These are phyloP conservation scores for Mrakia gelida DNA, from an alignment of 768 basidiomycete species.

Conservation along the genomic window DNA sequence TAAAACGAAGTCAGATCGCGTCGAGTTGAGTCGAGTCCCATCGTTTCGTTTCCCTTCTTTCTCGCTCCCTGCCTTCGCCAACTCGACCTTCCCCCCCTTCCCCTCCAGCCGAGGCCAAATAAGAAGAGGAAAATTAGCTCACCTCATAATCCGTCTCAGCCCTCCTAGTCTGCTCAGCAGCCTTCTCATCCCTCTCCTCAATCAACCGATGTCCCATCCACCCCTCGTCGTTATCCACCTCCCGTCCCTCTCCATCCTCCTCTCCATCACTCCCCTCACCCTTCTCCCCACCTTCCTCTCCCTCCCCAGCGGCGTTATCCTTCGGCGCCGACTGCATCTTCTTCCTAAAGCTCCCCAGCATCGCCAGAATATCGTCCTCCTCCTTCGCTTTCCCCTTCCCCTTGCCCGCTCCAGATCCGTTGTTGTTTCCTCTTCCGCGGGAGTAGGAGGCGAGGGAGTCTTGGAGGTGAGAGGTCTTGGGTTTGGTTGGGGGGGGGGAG, in stretches of 20 bases:
- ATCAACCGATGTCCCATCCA: constrained; percentile 30
- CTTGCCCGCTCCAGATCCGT: neutral
- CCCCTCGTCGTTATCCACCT: constrained; percentile 28
- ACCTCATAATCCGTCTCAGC: constrained; percentile 33
- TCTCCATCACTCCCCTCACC: constrained; percentile 5
- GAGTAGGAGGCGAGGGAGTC: constrained; percentile 26
- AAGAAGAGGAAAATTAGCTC: neutral
- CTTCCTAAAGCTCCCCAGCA: constrained; percentile 22
- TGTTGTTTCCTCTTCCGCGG: neutral
- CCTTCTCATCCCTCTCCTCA: constrained; percentile 17
- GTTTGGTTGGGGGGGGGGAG: constrained; percentile 50
- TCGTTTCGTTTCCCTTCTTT: too few relatives aligned
- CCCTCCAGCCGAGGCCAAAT: neutral
- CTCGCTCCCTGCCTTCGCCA: too few relatives aligned
- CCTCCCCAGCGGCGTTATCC: neutral
- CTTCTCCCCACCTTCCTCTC: neutral
- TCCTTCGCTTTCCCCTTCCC: constrained; percentile 24
- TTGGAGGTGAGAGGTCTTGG: constrained; percentile 48
- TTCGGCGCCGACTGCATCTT: constrained; percentile 21
- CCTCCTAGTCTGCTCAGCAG: constrained; percentile 16
- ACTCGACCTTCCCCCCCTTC: neutral
- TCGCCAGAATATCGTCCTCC: constrained; percentile 27
- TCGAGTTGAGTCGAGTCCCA: too few relatives aligned
- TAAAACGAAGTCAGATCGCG: too few relatives aligned
- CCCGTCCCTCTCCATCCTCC: neutral